Conservation (phyloP, 257 asterid species). For the Solanum dulcamara region DNA sequence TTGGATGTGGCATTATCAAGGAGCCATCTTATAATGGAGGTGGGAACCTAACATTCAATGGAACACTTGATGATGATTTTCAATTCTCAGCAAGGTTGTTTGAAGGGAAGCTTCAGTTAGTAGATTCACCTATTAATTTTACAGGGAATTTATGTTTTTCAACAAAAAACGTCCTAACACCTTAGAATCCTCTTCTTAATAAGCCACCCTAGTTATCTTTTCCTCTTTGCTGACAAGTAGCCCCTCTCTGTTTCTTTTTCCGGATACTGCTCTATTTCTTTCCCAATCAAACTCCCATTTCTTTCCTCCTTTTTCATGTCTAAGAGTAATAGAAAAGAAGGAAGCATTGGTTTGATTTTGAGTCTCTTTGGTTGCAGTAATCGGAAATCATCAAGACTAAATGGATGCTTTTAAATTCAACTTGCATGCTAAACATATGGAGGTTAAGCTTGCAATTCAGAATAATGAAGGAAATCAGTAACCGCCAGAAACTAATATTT, state of each 20-base stretch:
- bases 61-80: conserved; percentile 36
- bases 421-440: not conserved
- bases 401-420: not conserved
- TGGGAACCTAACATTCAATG: conserved; percentile 65
- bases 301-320: not conserved
- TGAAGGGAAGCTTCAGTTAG: conserved; percentile 46
- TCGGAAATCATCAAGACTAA: not conserved
- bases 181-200: not conserved
- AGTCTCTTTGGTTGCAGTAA: not conserved
- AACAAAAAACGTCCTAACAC: not conserved
- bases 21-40: conserved; percentile 80
- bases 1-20: conserved; percentile 39
- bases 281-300: not conserved
- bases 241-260: not conserved
- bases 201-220: not conserved
- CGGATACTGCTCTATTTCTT: not conserved
- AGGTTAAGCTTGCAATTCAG: not conserved
- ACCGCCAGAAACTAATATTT: not conserved
- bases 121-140: conserved; percentile 37
- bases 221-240: not conserved
- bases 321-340: not conserved
- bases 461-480: not conserved
- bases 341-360: not conserved
- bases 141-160: not conserved
- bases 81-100: conserved; percentile 62